Evolutionary conservation across 805 yeast species (phyloP), one percentile per base, ranked within the genome.

Genomic region (Hanseniaspora pseudoguilliermondii): DNA sequence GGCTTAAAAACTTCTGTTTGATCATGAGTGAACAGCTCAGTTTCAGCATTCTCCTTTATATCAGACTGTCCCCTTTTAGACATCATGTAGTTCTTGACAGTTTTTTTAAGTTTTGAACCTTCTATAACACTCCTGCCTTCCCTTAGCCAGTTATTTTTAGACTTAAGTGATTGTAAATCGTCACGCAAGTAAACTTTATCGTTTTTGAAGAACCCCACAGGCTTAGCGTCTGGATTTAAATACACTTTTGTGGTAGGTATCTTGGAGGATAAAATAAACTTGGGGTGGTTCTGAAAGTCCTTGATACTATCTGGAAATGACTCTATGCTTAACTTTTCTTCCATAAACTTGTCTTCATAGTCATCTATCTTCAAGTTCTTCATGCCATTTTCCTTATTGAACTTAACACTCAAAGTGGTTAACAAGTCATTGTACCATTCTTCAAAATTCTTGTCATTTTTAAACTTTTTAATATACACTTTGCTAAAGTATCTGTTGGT

Each of bases 71-170:
- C 62, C 15, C 47, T 40, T 49, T 49, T 49, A 7, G 47, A 44
- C 13, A 29, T 15, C 13, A 46, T 20, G 58, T 55, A 13, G 57
- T 63, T 43, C 71, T 71, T 57, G 5, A 65, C 56, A 3, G 73
- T 68, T 60, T 83, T 80, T 61, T 82, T 63, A 0, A 93, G 84
- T 59, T 80, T 80, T 39, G 74, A 81, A 0, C 95, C 96, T 0
- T 80, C 66, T 62, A 81, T 86, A 39, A 93, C 66, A 0, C 81
- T 75, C 21, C 96, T 70, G 0, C 98, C 98, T 46, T 76, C 71
- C 69, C 84, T 76, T 63, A 83, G 86, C 97, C 97, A 93, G 1
- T 85, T 88, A 61, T 80, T 82, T 0, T 95, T 86, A 0, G 95
- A 81, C 57, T 81, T 73, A 21, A 90, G 76, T 2, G 63, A 63